Evolutionary conservation across 2,329 filamentous ascomycete genomes (phyloP), one percentile per base, ranked within the genome.

Genomic region (Mycosphaerella arachidis): DNA sequence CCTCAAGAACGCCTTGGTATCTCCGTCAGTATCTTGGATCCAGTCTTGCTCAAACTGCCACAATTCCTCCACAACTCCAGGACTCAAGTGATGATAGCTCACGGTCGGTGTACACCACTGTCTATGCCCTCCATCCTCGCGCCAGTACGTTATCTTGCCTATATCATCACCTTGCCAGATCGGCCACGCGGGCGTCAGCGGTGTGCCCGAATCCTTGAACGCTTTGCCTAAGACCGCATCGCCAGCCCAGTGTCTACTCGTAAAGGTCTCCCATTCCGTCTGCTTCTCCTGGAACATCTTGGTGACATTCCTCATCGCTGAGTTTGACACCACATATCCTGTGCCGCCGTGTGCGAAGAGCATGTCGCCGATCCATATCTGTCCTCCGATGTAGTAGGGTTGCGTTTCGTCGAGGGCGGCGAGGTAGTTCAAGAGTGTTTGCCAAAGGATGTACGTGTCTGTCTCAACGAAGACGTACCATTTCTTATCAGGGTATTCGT

Each of bases 381-480:
- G 74, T 0, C 72, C 73, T 35, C 77, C 77, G n/a, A 71, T 71
- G 59, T 79, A 79, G 60, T 77, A 72, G 2, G 73, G 71, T 35
- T 76, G 75, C n/a, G 71, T 69, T 35, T 72, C 71, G 56, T 79
- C 75, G 7, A 78, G 67, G 12, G 72, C 65, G 35, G 65, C 62
- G 6, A 76, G 62, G 71, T 77, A 78, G 31, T 75, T 72, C 27
- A 79, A 63, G 13, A 76, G 52, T 16, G 81, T 81, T 40, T 77
- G 71, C 75, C 82, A 81, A 7, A 82, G 73, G 48, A 84, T 71
- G 62, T 82, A 84, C 0, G 82, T 84, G 66, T 86, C 83, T 0
- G 81, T 79, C 64, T 85, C 83, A 50, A 84, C 78, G 68, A 86
- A 86, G 54, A 84, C 73, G 62, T 80, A 86, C 84, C 84, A 86